A percentile compares a stretch with the other conserved stretches of the same genome.
These are phyloP conservation scores for Carallia pectinifolia DNA, from an alignment of 345 rosid species.

Conservation along the genomic window DNA sequence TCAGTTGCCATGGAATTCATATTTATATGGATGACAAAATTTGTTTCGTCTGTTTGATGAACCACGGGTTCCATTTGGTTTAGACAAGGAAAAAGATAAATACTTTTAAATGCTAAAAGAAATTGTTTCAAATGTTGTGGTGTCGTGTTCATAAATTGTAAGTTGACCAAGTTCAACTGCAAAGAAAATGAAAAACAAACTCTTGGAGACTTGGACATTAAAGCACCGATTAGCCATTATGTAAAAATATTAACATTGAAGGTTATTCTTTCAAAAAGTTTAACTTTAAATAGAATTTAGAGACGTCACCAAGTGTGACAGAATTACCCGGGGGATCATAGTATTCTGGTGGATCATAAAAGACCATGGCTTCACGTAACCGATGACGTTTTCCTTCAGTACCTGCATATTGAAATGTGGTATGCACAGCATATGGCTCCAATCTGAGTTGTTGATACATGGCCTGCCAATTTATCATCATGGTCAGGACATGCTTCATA, in stretches of 20 bases:
- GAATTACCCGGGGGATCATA: conserved; percentile 73
- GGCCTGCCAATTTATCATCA: conserved; percentile 49
- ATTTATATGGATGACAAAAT: neutral
- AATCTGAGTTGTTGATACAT: conserved; percentile 81
- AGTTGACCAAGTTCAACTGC: neutral
- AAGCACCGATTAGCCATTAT: neutral
- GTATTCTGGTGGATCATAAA: conserved; percentile 89
- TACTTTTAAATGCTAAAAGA: neutral
- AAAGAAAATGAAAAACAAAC: neutral
- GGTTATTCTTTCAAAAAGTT: neutral
- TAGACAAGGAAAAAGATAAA: neutral
- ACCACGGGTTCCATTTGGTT: neutral
- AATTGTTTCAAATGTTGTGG: neutral
- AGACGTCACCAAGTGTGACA: conserved; percentile 1
- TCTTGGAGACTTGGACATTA: neutral
- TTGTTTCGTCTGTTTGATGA: neutral
- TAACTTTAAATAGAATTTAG: neutral
- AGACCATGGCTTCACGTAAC: conserved; percentile 82
- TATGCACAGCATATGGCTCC: conserved; percentile 93
- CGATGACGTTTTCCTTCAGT: conserved; percentile 98
- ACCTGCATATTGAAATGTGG: conserved; percentile 95
- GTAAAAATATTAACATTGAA: neutral
- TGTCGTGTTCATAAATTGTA: neutral
- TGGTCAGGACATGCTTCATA: conserved; percentile 11
- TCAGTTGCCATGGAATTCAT: conserved; percentile 8